phyloP scores from a whole-genome alignment of 495 filamentous ascomycete species.

The Tuber magnatum region DNA sequence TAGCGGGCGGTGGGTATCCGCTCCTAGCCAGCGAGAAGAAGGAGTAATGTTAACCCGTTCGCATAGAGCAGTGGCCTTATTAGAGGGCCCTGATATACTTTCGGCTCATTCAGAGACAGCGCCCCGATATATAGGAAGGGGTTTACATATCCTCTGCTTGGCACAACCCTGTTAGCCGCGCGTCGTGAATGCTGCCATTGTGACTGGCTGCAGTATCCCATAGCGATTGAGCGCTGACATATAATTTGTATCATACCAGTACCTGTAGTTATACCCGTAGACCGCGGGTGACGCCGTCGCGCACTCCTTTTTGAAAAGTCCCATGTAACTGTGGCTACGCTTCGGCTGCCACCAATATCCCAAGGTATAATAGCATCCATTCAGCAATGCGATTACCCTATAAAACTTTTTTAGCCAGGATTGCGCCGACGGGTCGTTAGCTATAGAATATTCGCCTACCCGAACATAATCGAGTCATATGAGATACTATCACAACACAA shows the following conservation, averaged over 20 bases:
- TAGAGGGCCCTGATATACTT: too few relatives aligned
- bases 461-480: background rate
- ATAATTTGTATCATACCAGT: background rate
- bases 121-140: background rate
- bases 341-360: background rate
- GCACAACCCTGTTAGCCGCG: background rate
- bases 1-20: too few relatives aligned
- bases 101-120: too few relatives aligned
- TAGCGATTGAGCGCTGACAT: background rate
- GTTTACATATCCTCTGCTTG: background rate
- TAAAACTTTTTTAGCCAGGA: background rate
- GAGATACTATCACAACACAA: background rate
- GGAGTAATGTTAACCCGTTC: too few relatives aligned
- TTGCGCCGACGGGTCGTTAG: too few relatives aligned
- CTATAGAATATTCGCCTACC: background rate
- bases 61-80: too few relatives aligned
- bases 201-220: background rate
- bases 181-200: background rate
- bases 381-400: background rate
- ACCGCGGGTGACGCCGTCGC: background rate
- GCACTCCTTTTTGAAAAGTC: background rate
- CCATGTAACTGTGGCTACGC: background rate
- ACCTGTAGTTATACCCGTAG: background rate
- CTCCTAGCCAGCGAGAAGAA: too few relatives aligned
- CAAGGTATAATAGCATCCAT: background rate